Conservation (phyloP, 2,329 filamentous ascomycete genomes). For the Coniochaeta sp. region DNA sequence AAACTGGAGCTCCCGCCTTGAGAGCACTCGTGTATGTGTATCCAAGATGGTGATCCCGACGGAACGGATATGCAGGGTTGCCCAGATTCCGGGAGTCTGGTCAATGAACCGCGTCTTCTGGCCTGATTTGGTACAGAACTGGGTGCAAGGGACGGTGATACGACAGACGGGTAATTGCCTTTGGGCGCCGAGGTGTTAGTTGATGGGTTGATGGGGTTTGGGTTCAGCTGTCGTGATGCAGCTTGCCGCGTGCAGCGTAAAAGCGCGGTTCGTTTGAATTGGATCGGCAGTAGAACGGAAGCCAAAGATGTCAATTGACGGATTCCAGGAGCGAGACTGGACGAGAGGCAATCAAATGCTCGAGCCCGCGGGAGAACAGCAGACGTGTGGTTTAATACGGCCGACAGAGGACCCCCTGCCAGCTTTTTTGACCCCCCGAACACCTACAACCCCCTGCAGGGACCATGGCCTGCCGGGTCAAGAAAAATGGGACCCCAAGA, state of each 20-base stretch:
- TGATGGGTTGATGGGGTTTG: neutral
- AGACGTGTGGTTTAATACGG: neutral
- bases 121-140: neutral
- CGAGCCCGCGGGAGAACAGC: neutral
- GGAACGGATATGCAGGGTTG: neutral
- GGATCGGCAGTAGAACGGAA: neutral
- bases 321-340: neutral
- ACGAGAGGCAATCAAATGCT: neutral
- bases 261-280: neutral
- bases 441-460: no score
- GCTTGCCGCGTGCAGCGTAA: neutral
- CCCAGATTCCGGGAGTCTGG: neutral
- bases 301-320: neutral
- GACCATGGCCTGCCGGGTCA: no score
- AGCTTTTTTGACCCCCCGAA: no score
- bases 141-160: neutral
- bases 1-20: neutral
- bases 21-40: neutral
- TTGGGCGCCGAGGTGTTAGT: neutral
- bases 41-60: neutral
- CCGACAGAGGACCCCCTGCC: neutral
- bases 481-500: no score
- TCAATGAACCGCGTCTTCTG: neutral
- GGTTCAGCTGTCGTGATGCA: slow-evolving; percentile 1
- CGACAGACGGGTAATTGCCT: neutral